phyloP scores from a whole-genome alignment of 805 yeast genomes.

The Candida alai region DNA sequence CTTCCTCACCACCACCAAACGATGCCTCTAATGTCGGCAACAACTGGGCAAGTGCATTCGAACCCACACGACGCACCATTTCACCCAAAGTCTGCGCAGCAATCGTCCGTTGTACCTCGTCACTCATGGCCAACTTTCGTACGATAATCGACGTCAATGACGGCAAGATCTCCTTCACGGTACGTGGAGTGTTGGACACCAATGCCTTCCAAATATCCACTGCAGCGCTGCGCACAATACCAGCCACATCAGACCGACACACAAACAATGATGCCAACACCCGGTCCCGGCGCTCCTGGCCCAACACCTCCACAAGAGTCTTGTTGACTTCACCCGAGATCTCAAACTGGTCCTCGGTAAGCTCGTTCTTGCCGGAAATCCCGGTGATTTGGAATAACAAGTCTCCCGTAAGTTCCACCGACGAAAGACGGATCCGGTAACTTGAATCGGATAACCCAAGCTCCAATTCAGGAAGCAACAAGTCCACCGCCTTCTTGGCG shows the following conservation, averaged over 20 bases:
- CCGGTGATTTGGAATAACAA: slow-evolving; percentile 92
- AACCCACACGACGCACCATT: slow-evolving; percentile 89
- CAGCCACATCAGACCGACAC: slow-evolving; percentile 89
- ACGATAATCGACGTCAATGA: slow-evolving; percentile 77
- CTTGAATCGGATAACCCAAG: slow-evolving; percentile 78
- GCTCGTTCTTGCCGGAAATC: slow-evolving; percentile 71
- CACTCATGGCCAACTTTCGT: slow-evolving; percentile 76
- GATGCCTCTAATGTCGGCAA: slow-evolving; percentile 80
- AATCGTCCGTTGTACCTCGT: slow-evolving; percentile 72
- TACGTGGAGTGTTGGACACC: slow-evolving; percentile 92
- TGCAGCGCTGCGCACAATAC: slow-evolving; percentile 83
- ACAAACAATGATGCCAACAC: slow-evolving; percentile 82
- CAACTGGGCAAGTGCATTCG: slow-evolving; percentile 76
- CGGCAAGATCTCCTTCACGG: slow-evolving; percentile 88
- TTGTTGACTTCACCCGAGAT: slow-evolving; percentile 50
- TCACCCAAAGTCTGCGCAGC: slow-evolving; percentile 95
- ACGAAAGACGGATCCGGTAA: slow-evolving; percentile 84
- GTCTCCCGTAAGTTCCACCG: slow-evolving; percentile 95
- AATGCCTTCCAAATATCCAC: slow-evolving; percentile 95
- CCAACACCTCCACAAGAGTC: slow-evolving; percentile 72
- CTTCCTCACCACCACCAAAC: slow-evolving; percentile 43
- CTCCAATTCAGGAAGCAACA: slow-evolving; percentile 91
- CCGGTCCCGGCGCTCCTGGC: slow-evolving; percentile 83
- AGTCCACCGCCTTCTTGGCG: slow-evolving; percentile 88
- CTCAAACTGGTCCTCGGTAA: slow-evolving; percentile 51